Evolutionary conservation across 495 filamentous ascomycete genomes (phyloP).

Genomic region (Penicillium samsonianum): DNA sequence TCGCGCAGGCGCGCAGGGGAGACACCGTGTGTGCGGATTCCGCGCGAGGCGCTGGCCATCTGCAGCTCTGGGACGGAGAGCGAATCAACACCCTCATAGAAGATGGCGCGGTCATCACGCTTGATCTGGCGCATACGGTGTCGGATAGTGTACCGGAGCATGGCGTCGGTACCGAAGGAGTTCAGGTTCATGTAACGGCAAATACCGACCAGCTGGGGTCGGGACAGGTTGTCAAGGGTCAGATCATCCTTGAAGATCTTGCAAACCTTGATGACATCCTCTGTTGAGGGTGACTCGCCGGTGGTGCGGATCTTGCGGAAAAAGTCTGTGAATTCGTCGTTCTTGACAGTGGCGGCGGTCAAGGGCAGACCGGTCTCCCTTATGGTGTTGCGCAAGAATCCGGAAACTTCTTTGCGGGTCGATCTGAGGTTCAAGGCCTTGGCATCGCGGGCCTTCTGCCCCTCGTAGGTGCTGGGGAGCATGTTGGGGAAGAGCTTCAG

Average conservation of each 20-base stretch:
- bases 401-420: slow-evolving; percentile 91
- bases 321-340: slow-evolving; percentile 95
- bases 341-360: slow-evolving; percentile 80
- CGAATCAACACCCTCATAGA: slow-evolving; percentile 89
- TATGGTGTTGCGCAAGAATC: slow-evolving; percentile 84
- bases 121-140: slow-evolving; percentile 99
- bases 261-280: slow-evolving; percentile 98
- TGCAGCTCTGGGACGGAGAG: slow-evolving; percentile 93
- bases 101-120: slow-evolving; percentile 92
- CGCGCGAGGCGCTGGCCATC: slow-evolving; percentile 84
- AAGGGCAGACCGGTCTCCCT: slow-evolving; percentile 91
- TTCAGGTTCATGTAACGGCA: slow-evolving; percentile 98
- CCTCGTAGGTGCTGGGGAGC: slow-evolving; percentile 96
- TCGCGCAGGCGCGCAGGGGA: slow-evolving; percentile 85
- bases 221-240: slow-evolving; percentile 94
- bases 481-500: slow-evolving; percentile 95
- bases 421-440: slow-evolving; percentile 82
- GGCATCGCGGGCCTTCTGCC: slow-evolving; percentile 79
- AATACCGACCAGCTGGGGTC: slow-evolving; percentile 95
- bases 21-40: slow-evolving; percentile 88
- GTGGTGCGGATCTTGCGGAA: slow-evolving; percentile 95
- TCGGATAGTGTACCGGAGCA: slow-evolving; percentile 96
- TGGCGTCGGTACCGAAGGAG: slow-evolving; percentile 92
- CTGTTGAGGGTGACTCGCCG: slow-evolving; percentile 80
- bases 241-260: slow-evolving; percentile 99